Conservation (phyloP, 306 rosid species). For the Biancaea sappan region DNA sequence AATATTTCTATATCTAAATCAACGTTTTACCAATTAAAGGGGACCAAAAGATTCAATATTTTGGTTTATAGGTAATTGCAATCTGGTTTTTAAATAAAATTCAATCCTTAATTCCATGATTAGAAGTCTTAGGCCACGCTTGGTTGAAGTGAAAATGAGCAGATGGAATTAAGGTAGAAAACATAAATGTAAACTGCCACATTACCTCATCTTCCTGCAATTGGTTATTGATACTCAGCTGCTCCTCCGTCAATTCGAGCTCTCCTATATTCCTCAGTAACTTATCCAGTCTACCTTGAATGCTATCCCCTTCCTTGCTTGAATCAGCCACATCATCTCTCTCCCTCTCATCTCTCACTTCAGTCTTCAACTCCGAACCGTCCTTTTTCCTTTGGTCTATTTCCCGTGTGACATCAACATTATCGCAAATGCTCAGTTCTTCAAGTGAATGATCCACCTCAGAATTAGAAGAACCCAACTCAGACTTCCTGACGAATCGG, state of each 20-base stretch:
- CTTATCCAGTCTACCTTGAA: slow-evolving; percentile 50
- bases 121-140: neutral
- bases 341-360: neutral
- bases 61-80: neutral
- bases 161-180: neutral
- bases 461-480: slow-evolving; percentile 31
- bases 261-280: slow-evolving; percentile 38
- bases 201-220: slow-evolving; percentile 86
- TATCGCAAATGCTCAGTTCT: slow-evolving; percentile 12
- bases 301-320: slow-evolving; percentile 32
- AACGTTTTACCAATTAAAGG: neutral
- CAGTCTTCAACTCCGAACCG: slow-evolving; percentile 8
- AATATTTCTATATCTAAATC: neutral
- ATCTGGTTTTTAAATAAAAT: neutral
- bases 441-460: neutral
- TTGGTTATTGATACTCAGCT: slow-evolving; percentile 63
- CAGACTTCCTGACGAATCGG: slow-evolving; percentile 43
- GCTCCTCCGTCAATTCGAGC: slow-evolving; percentile 63
- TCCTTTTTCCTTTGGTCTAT: slow-evolving; percentile 9
- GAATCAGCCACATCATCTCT: slow-evolving; percentile 29
- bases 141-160: neutral
- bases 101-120: neutral
- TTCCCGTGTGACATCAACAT: neutral
- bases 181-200: neutral
- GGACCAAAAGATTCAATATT: neutral